These are phyloP conservation scores for Toxoplasma gondii DNA, from an alignment of 169 alveolate genomes.

Conservation along the genomic window DNA sequence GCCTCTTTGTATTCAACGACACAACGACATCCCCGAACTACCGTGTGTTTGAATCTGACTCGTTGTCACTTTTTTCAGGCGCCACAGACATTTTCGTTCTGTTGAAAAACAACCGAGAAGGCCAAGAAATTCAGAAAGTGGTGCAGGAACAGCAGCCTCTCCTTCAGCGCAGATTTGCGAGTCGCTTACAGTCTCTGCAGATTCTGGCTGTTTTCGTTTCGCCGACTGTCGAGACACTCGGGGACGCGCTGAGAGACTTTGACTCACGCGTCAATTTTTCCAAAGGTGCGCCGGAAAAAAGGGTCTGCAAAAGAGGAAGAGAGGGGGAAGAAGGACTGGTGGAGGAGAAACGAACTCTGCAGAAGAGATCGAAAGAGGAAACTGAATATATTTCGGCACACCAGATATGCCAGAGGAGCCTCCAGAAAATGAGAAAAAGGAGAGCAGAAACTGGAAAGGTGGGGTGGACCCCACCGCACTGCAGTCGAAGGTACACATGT, in stretches of 20 bases:
- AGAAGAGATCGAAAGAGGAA: too few relatives aligned
- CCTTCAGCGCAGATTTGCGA: not conserved
- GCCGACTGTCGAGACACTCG: not conserved
- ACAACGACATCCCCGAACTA: too few relatives aligned
- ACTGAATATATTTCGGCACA: too few relatives aligned
- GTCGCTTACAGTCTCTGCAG: not conserved
- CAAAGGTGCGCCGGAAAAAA: not conserved
- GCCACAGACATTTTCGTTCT: not conserved
- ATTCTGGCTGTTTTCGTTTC: not conserved
- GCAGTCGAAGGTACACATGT: too few relatives aligned
- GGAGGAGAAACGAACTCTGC: not conserved
- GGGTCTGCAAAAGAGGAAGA: too few relatives aligned
- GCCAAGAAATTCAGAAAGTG: not conserved
- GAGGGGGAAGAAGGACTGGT: not conserved
- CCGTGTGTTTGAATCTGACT: too few relatives aligned
- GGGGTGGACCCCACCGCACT: too few relatives aligned
- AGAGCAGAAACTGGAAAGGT: too few relatives aligned
- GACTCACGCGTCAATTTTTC: not conserved
- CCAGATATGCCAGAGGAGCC: too few relatives aligned
- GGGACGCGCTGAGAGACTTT: constrained; percentile 18
- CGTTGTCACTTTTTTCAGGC: not conserved
- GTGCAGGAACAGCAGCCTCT: not conserved
- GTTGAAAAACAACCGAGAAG: not conserved
- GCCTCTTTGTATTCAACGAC: too few relatives aligned
- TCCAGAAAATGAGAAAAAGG: too few relatives aligned